phyloP scores from a whole-genome alignment of 2,329 filamentous ascomycete species.

The Fusarium paranaense region DNA sequence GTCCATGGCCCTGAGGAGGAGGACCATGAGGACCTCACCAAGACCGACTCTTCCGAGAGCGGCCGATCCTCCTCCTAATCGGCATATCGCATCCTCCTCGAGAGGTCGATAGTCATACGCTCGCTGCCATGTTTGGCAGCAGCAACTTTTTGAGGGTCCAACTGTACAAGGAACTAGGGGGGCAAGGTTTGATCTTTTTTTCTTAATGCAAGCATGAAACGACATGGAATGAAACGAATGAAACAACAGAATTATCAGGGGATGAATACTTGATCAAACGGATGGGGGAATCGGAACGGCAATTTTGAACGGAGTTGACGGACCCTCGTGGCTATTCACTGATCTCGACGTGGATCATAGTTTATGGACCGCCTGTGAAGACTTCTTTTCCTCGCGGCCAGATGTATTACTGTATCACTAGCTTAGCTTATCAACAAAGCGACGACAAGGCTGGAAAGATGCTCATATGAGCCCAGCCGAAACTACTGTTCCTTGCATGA shows the following conservation, averaged over 20 bases:
- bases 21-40: conserved; percentile 65
- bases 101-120: conserved; percentile 38
- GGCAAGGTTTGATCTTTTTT: conserved; percentile 26
- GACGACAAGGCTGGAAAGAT: conserved; percentile 15
- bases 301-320: conserved; percentile 37
- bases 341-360: conserved; percentile 41
- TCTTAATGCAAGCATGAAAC: conserved; percentile 36
- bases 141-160: conserved; percentile 30
- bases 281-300: conserved; percentile 9
- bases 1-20: conserved; percentile 76
- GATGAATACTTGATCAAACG: conserved; percentile 9
- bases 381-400: conserved; percentile 25
- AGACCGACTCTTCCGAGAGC: conserved; percentile 70
- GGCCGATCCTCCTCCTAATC: conserved; percentile 65
- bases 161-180: conserved; percentile 34
- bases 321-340: conserved; percentile 43
- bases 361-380: conserved; percentile 29
- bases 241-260: conserved; percentile 30
- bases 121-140: conserved; percentile 39
- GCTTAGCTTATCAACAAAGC: conserved; percentile 25
- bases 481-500: background rate
- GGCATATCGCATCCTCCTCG: conserved; percentile 46
- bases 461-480: conserved; percentile 19
- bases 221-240: conserved; percentile 45
- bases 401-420: conserved; percentile 50